Conservation (phyloP, 768 basidiomycete genomes). For the Mycena chlorophos region DNA sequence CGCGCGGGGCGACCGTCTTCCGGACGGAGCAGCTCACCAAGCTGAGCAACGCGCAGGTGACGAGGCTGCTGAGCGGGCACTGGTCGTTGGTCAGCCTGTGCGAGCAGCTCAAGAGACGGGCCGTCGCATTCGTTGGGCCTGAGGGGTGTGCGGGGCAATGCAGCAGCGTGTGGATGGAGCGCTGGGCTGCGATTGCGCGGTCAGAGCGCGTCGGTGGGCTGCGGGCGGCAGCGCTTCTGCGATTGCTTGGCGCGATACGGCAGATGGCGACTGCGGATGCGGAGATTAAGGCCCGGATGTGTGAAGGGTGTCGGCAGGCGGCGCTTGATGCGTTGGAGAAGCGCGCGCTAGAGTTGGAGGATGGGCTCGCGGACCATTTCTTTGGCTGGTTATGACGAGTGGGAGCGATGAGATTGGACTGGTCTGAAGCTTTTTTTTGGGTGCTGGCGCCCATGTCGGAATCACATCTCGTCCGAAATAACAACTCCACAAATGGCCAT, state of each 20-base stretch:
- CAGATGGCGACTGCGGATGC: slow-evolving; percentile 35
- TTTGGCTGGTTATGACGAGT: slow-evolving; percentile 19
- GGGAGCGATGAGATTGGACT: no score
- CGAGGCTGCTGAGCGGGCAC: slow-evolving; percentile 37
- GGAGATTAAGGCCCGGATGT: slow-evolving; percentile 30
- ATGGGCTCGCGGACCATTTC: slow-evolving; percentile 32
- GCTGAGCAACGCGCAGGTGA: slow-evolving; percentile 38
- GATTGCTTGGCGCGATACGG: slow-evolving; percentile 32
- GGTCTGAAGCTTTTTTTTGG: no score
- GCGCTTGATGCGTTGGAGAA: slow-evolving; percentile 30
- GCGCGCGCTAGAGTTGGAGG: slow-evolving; percentile 20
- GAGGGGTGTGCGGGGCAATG: slow-evolving; percentile 31
- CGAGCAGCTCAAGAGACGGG: slow-evolving; percentile 33
- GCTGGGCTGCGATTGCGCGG: slow-evolving; percentile 35
- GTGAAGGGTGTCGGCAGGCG: slow-evolving; percentile 31
- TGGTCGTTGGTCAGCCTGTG: slow-evolving; percentile 38
- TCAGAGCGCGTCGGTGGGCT: slow-evolving; percentile 35
- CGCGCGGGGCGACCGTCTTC: slow-evolving; percentile 33
- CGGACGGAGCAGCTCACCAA: slow-evolving; percentile 32
- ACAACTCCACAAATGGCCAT: no score
- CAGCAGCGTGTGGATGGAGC: slow-evolving; percentile 30
- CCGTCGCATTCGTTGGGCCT: slow-evolving; percentile 28
- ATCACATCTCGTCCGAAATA: no score
- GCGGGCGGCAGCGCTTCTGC: slow-evolving; percentile 34
- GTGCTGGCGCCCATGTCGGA: no score